Evolutionary conservation across 2,329 filamentous ascomycete species (phyloP).

Genomic region (Cryoendolithus antarcticus): DNA sequence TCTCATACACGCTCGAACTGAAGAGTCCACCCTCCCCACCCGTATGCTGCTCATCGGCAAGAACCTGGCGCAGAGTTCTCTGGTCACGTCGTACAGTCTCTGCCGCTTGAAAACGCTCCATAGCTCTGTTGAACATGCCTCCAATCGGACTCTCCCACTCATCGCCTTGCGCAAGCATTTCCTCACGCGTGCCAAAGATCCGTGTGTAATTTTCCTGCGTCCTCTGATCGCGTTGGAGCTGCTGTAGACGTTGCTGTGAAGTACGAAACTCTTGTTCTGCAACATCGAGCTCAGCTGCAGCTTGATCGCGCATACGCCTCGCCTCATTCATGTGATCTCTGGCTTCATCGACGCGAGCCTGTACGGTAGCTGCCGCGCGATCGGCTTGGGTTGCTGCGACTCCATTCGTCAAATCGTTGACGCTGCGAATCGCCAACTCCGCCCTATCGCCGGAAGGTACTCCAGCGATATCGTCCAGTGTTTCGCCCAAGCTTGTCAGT

Average conservation of each 20-base stretch:
- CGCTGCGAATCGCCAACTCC: constrained; percentile 12
- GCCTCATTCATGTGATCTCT: constrained; percentile 20
- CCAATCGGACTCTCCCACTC: constrained; percentile 37
- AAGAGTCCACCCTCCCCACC: constrained; percentile 11
- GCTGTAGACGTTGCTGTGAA: constrained; percentile 19
- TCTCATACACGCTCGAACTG: constrained; percentile 13
- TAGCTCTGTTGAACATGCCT: constrained; percentile 34
- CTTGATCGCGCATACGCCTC: constrained; percentile 20
- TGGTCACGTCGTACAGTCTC: constrained; percentile 27
- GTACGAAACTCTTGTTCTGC: constrained; percentile 22
- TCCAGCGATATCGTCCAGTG: constrained; percentile 17
- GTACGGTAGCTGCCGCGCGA: constrained; percentile 14
- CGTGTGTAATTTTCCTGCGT: constrained; percentile 27
- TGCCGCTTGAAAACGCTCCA: constrained; percentile 30
- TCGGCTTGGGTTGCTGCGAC: constrained; percentile 11
- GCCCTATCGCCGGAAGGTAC: constrained; percentile 11
- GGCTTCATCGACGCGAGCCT: constrained; percentile 20
- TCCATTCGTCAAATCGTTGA: constrained; percentile 11
- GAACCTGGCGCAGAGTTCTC: constrained; percentile 19
- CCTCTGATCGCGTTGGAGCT: constrained; percentile 23
- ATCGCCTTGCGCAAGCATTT: constrained; percentile 31
- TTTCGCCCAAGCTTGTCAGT: constrained; percentile 18
- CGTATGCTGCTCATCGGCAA: constrained; percentile 18
- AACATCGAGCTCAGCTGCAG: constrained; percentile 20
- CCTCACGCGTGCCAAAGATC: constrained; percentile 35